Evolutionary conservation across 257 asterid species (phyloP), one percentile per base, ranked within the genome.

Genomic region (Anisodus acutangulus): DNA sequence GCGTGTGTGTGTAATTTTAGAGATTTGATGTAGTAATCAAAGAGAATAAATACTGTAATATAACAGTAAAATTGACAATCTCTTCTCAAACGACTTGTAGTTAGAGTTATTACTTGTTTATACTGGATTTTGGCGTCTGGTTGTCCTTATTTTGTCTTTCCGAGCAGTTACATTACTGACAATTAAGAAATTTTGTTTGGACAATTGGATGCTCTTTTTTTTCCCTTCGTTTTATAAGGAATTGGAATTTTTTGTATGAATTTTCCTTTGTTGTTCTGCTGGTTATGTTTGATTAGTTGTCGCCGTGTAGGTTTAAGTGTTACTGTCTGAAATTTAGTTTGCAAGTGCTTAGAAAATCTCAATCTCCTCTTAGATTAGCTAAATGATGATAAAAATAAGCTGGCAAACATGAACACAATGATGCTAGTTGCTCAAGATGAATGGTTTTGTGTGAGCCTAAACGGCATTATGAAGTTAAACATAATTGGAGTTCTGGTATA

Each of bases 231-330:
- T 43, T 71, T 31, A 2, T 71, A 71, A 45, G 58, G 1, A 17
- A 47, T 71, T 45, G 79, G 10, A 71, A 9, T 8, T 45, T 47
- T 22, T 4, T 76, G 43, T 26, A 22, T 49, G 63, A 35, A 51
- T 51, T 12, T 26, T 49, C 2, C 37, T 10, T 47, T 51, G 62
- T 19, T 74, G 45, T 53, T 76, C 43, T 11, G 19, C 81, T 22
- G 63, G 63, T 51, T 76, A 51, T 26, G 39, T 76, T 76, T 51
- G 81, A 76, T 11, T 68, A 39, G 78, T 15, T 68, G 78, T 68
- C 39, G 9, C 26, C 22, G 3, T 68, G 53, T 68, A 68, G 5
- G 13, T 37, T 68, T 68, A 41, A 37, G 26, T 68, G 26, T 37
- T 68, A 68, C 78, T 39, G 26, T 68, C 22, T 68, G n/a, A 15